These are phyloP conservation scores for Penicillium sp. DNA, from an alignment of 2,329 filamentous ascomycete species.

Conservation along the genomic window DNA sequence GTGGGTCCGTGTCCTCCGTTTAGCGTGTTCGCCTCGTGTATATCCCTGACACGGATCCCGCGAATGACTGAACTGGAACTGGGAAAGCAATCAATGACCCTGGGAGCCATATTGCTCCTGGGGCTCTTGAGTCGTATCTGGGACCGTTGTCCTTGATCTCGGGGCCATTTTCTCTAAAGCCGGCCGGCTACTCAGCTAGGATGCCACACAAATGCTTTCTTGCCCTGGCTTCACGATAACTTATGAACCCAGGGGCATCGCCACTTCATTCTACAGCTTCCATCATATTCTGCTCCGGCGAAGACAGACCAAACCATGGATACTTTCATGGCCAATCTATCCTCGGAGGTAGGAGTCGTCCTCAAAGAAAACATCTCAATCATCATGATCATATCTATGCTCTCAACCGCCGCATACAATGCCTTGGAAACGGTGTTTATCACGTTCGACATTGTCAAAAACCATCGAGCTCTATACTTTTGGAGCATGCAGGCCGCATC, in stretches of 20 bases:
- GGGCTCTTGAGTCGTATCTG: neutral
- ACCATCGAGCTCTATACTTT: slow-evolving; percentile 46
- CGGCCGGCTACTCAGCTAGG: too few species aligned
- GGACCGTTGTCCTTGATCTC: too few species aligned
- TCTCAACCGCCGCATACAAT: slow-evolving; percentile 35
- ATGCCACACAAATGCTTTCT: too few species aligned
- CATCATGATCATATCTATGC: slow-evolving; percentile 9
- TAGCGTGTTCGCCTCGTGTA: too few species aligned
- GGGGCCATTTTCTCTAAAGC: too few species aligned
- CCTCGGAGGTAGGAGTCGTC: neutral
- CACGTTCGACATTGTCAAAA: slow-evolving; percentile 43
- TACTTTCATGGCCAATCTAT: slow-evolving; percentile 6
- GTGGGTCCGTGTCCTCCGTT: neutral
- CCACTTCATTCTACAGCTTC: too few species aligned
- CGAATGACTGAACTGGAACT: too few species aligned
- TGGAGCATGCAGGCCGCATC: slow-evolving; percentile 43
- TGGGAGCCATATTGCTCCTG: neutral
- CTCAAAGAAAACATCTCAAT: slow-evolving; percentile 6
- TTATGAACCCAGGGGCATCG: too few species aligned
- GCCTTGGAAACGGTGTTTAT: slow-evolving; percentile 44
- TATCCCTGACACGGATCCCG: too few species aligned
- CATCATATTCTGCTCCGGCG: too few species aligned
- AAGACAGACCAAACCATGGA: neutral
- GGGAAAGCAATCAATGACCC: neutral
- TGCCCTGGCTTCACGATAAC: too few species aligned